Evolutionary conservation across 805 yeast species (phyloP).

Genomic region (Saccharomycopsis vini): DNA sequence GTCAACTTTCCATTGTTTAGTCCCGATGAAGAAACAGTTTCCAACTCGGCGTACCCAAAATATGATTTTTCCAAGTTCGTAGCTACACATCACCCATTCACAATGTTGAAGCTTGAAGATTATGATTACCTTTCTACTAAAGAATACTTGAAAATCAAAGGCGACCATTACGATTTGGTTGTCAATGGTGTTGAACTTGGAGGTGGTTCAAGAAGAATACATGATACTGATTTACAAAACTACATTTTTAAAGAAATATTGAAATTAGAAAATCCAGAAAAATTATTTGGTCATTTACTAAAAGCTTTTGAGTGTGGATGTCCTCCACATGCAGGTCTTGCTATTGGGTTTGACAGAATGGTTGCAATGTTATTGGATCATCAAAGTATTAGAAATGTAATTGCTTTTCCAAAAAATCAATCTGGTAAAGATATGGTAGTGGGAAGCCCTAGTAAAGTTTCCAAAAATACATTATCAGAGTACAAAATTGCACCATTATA

Average conservation of each 20-base stretch:
- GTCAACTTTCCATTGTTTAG: constrained; percentile 88
- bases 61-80: constrained; percentile 43
- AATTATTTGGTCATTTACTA: constrained; percentile 77
- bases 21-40: constrained; percentile 42
- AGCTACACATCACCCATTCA: constrained; percentile 95
- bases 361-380: constrained; percentile 84
- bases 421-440: constrained; percentile 86
- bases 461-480: constrained; percentile 4
- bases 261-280: constrained; percentile 46
- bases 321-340: constrained; percentile 98
- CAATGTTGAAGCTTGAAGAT: constrained; percentile 76
- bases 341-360: constrained; percentile 88
- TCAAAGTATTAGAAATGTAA: constrained; percentile 77
- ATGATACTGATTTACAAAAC: constrained; percentile 71
- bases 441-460: constrained; percentile 67
- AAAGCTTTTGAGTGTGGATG: constrained; percentile 82
- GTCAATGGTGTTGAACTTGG: constrained; percentile 93
- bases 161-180: constrained; percentile 92
- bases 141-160: constrained; percentile 58
- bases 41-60: constrained; percentile 41
- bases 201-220: constrained; percentile 95
- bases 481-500: too few relatives aligned
- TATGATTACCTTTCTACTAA: constrained; percentile 38
- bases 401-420: constrained; percentile 91
- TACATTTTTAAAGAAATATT: constrained; percentile 61